Conservation (phyloP, 192 early-diverging fungal genomes). For the Coemansia sp. region DNA sequence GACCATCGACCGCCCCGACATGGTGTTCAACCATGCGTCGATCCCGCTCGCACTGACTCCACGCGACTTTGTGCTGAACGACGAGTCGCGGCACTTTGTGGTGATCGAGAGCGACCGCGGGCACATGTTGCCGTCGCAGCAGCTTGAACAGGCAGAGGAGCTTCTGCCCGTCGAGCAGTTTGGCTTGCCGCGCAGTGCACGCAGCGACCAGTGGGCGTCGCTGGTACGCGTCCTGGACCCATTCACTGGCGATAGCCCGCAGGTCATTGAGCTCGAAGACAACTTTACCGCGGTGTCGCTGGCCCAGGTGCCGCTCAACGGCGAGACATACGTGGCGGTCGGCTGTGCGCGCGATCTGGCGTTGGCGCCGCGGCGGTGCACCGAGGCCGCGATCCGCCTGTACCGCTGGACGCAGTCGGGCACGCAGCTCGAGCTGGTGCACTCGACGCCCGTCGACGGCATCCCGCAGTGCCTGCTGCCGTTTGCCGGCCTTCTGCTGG, state of each 20-base stretch:
- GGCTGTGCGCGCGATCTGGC: slow-evolving; percentile 73
- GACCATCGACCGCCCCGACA: slow-evolving; percentile 76
- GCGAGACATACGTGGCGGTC: slow-evolving; percentile 72
- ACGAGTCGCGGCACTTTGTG: slow-evolving; percentile 75
- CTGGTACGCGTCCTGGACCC: slow-evolving; percentile 83
- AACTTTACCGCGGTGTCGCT: slow-evolving; percentile 83
- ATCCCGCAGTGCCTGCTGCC: slow-evolving; percentile 74
- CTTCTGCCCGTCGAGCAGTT: slow-evolving; percentile 72
- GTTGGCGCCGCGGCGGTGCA: slow-evolving; percentile 64
- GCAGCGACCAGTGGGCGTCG: slow-evolving; percentile 83
- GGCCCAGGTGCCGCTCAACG: slow-evolving; percentile 60
- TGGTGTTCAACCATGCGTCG: slow-evolving; percentile 75
- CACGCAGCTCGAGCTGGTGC: slow-evolving; percentile 68
- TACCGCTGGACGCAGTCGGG: slow-evolving; percentile 70
- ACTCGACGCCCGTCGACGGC: slow-evolving; percentile 36
- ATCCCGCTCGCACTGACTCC: slow-evolving; percentile 88
- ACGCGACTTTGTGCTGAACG: slow-evolving; percentile 71
- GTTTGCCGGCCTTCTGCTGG: slow-evolving; percentile 86
- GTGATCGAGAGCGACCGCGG: slow-evolving; percentile 84
- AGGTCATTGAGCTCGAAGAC: slow-evolving; percentile 70
- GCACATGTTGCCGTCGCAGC: background rate
- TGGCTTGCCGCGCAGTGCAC: slow-evolving; percentile 63
- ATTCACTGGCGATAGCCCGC: slow-evolving; percentile 62
- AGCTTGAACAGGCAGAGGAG: background rate
- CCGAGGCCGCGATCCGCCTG: slow-evolving; percentile 66